These are phyloP conservation scores for Cetraspora pellucida DNA, from an alignment of 192 early-diverging fungal species.

Conservation along the genomic window DNA sequence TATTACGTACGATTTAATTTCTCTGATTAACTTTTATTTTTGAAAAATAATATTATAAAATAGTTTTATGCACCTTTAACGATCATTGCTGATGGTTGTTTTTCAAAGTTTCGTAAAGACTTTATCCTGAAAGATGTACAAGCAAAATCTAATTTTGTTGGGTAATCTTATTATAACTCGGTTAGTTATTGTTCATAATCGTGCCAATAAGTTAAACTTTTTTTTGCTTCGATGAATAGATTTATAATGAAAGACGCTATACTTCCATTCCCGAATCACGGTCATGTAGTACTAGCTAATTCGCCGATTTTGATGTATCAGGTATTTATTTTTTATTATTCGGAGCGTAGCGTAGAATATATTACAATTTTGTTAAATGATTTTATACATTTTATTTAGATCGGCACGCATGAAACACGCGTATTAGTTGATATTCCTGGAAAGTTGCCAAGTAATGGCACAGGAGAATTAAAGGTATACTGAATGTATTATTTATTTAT, in stretches of 20 bases:
- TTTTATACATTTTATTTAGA: conserved; percentile 40
- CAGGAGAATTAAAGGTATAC: conserved; percentile 57
- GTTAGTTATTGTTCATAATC: too few species aligned
- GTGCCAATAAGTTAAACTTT: not conserved
- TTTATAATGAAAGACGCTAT: conserved; percentile 69
- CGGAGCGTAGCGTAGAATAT: too few species aligned
- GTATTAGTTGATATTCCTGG: conserved; percentile 92
- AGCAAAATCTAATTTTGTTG: conserved; percentile 71
- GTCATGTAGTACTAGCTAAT: conserved; percentile 88
- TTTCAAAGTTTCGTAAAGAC: conserved; percentile 90
- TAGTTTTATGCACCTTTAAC: conserved; percentile 75
- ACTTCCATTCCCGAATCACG: conserved; percentile 83
- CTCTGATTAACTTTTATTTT: not conserved
- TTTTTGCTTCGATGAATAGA: conserved; percentile 37
- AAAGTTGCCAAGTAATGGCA: conserved; percentile 70
- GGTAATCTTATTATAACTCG: conserved; percentile 48
- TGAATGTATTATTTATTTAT: conserved; percentile 17
- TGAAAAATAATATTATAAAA: not conserved
- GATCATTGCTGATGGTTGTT: conserved; percentile 91
- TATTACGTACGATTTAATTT: not conserved
- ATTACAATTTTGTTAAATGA: not conserved
- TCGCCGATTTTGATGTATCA: conserved; percentile 92
- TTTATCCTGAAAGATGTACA: conserved; percentile 54
- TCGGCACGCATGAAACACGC: conserved; percentile 83
- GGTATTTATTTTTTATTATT: conserved; percentile 13